phyloP scores from a whole-genome alignment of 352 stramenopile genomes.

The Lagenidium giganteum region DNA sequence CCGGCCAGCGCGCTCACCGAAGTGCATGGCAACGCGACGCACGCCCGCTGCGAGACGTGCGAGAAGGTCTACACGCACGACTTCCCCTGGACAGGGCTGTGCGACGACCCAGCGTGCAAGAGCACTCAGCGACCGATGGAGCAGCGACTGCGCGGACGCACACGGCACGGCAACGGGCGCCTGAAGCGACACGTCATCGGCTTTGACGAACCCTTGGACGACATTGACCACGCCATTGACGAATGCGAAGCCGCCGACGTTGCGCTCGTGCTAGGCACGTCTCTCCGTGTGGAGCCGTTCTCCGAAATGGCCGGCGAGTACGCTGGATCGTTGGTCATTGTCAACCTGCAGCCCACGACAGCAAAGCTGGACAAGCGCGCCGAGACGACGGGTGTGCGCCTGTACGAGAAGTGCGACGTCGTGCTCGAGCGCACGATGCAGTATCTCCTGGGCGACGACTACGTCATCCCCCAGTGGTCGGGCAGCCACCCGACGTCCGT shows the following conservation, averaged over 20 bases:
- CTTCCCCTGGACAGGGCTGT: constrained; percentile 69
- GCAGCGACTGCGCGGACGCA: constrained; percentile 57
- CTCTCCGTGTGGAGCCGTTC: constrained; percentile 72
- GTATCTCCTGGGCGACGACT: constrained; percentile 47
- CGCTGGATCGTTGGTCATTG: constrained; percentile 63
- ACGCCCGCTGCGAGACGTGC: constrained; percentile 80
- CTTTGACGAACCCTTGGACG: constrained; percentile 74
- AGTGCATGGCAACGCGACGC: constrained; percentile 79
- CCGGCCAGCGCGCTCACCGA: constrained; percentile 50
- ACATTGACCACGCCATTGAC: constrained; percentile 78
- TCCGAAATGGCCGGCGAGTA: constrained; percentile 78
- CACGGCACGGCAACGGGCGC: constrained; percentile 67
- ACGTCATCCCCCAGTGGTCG: constrained; percentile 54
- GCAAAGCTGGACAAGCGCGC: constrained; percentile 66
- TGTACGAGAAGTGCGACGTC: constrained; percentile 71
- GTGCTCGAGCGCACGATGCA: constrained; percentile 78
- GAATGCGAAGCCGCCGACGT: constrained; percentile 73
- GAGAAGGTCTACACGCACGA: constrained; percentile 76
- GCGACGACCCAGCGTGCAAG: constrained; percentile 49
- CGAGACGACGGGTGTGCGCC: constrained; percentile 52
- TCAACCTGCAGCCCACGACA: constrained; percentile 71
- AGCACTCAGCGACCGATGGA: constrained; percentile 62
- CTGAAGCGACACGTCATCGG: constrained; percentile 75
- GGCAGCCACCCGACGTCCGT: constrained; percentile 49
- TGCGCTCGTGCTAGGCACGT: constrained; percentile 73